A percentile compares a stretch with the other conserved stretches of the same genome.
Conservation (phyloP, 108 stramenopile species). For the Pseudonitzschia pungens region DNA sequence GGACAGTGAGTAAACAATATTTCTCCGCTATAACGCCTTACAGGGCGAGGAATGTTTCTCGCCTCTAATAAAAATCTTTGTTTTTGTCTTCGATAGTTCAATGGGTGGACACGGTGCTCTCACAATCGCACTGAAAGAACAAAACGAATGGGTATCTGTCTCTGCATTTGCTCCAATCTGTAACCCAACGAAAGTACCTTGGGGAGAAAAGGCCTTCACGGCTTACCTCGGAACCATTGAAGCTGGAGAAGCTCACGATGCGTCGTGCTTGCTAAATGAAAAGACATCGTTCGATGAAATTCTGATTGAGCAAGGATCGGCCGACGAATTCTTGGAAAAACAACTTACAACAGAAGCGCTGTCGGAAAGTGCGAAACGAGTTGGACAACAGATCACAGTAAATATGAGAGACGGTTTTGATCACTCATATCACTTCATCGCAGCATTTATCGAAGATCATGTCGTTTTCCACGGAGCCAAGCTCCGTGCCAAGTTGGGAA, state of each 20-base stretch:
- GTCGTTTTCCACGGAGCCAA: constrained; percentile 80
- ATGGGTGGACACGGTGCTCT: constrained; percentile 90
- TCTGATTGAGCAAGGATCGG: constrained; percentile 78
- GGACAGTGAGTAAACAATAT: constrained; percentile 65
- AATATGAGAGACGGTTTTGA: constrained; percentile 89
- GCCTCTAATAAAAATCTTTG: neutral
- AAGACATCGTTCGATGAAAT: constrained; percentile 57
- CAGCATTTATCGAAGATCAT: constrained; percentile 87
- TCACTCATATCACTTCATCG: constrained; percentile 93
- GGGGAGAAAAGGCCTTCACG: constrained; percentile 97
- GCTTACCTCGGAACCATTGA: constrained; percentile 89
- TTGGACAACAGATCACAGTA: constrained; percentile 67
- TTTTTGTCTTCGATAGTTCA: constrained; percentile 18
- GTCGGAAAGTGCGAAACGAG: constrained; percentile 53
- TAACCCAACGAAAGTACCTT: constrained; percentile 86
- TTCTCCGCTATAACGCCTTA: no score
- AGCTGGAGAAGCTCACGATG: constrained; percentile 85
- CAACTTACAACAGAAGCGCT: constrained; percentile 71
- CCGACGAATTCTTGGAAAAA: constrained; percentile 68
- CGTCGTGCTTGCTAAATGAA: constrained; percentile 69
- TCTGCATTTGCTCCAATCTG: constrained; percentile 95
- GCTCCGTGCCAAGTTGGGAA: constrained; percentile 31
- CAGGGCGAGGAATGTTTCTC: constrained; percentile 1
- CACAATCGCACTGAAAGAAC: constrained; percentile 80
- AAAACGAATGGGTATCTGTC: constrained; percentile 56